Conservation (phyloP, 768 basidiomycete species). For the Sarcomyxa edulis region DNA sequence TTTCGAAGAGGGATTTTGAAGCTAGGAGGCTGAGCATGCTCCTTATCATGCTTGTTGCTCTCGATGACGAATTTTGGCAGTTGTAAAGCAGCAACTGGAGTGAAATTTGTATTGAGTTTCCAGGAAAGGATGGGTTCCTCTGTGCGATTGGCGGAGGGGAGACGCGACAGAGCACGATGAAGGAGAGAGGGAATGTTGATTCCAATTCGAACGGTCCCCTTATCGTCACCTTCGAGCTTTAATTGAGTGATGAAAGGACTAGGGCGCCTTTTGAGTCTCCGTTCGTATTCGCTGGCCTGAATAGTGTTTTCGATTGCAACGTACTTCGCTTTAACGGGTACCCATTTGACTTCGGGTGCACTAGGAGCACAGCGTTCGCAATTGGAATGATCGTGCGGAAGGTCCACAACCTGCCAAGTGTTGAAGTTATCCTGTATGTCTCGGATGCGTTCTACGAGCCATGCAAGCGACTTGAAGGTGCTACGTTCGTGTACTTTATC, state of each 20-base stretch:
- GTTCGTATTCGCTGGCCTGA: constrained; percentile 87
- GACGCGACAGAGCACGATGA: constrained; percentile 78
- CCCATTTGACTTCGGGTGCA: constrained; percentile 75
- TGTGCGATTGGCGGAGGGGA: constrained; percentile 54
- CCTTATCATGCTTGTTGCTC: constrained; percentile 71
- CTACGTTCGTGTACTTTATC: constrained; percentile 83
- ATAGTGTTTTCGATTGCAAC: constrained; percentile 77
- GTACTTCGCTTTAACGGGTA: constrained; percentile 52
- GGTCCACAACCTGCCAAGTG: constrained; percentile 59
- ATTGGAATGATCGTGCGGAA: constrained; percentile 37
- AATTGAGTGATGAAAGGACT: constrained; percentile 84
- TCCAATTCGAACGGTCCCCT: constrained; percentile 76
- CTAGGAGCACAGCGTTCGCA: constrained; percentile 83
- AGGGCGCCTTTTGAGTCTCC: constrained; percentile 81
- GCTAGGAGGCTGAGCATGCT: constrained; percentile 72
- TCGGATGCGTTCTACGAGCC: constrained; percentile 82
- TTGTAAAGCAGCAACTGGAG: constrained; percentile 52
- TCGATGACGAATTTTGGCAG: constrained; percentile 62
- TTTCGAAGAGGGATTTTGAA: constrained; percentile 71
- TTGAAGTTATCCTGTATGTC: constrained; percentile 61
- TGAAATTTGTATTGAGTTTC: constrained; percentile 78
- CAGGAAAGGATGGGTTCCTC: constrained; percentile 58
- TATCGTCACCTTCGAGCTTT: constrained; percentile 52
- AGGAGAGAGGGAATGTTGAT: constrained; percentile 84
- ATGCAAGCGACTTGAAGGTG: constrained; percentile 77